These are phyloP conservation scores for Termitomyces sp. DNA, from an alignment of 768 basidiomycete species.

Conservation along the genomic window DNA sequence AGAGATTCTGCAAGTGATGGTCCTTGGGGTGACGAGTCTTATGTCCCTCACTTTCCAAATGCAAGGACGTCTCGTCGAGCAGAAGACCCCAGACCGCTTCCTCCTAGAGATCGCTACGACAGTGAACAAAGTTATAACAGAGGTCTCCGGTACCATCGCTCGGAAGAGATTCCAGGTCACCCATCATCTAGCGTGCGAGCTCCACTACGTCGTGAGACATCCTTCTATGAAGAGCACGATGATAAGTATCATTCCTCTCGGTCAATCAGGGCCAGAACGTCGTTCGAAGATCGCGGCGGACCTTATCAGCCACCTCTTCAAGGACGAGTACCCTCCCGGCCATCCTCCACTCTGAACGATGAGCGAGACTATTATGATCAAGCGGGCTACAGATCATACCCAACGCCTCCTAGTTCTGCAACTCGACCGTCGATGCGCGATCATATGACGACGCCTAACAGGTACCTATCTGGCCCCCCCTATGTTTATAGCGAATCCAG, in stretches of 20 bases:
- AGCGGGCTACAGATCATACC: slow-evolving; percentile 9
- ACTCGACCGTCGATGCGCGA: slow-evolving; percentile 12
- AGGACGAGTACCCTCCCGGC: slow-evolving; percentile 4
- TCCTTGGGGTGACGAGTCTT: slow-evolving; percentile 9
- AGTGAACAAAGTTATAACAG: slow-evolving; percentile 3
- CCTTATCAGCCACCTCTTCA: slow-evolving; percentile 5
- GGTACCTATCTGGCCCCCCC: neutral
- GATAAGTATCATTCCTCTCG: slow-evolving; percentile 11
- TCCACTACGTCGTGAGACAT: slow-evolving; percentile 11
- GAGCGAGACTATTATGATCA: slow-evolving; percentile 12
- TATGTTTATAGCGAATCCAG: slow-evolving; percentile 8
- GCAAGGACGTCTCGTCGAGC: slow-evolving; percentile 6
- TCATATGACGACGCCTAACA: slow-evolving; percentile 2
- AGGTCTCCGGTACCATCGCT: slow-evolving; percentile 5
- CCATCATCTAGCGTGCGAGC: slow-evolving; percentile 1
- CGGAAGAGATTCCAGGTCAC: slow-evolving; percentile 5
- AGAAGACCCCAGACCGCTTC: slow-evolving; percentile 4
- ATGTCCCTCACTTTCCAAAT: neutral
- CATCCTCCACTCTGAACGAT: slow-evolving; percentile 10
- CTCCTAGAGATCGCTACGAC: slow-evolving; percentile 8
- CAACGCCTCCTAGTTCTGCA: slow-evolving; percentile 15
- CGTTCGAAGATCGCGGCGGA: slow-evolving; percentile 18
- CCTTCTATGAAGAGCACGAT: slow-evolving; percentile 16
- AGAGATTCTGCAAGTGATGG: slow-evolving; percentile 16
- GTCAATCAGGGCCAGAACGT: slow-evolving; percentile 18